Percentiles rank a stretch among this genome's conserved stretches.
Evolutionary conservation across 2,329 filamentous ascomycete species (phyloP).

Genomic region (Myriangium duriaei): DNA sequence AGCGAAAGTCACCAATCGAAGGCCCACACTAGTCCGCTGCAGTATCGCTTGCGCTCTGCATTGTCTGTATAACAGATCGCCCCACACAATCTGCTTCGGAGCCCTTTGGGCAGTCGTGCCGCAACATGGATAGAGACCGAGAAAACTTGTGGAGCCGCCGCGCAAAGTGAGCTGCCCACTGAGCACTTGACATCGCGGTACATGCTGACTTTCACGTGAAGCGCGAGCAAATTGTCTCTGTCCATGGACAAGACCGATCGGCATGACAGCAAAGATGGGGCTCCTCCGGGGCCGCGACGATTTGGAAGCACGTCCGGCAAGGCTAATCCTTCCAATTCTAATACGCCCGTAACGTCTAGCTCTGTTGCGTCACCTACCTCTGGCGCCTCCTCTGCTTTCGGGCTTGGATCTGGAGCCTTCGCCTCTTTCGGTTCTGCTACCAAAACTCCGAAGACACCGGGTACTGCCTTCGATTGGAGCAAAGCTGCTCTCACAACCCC

Average conservation of each 20-base stretch:
- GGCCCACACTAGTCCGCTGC: not conserved
- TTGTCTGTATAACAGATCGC: not conserved
- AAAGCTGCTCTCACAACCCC: slow-evolving; percentile 37
- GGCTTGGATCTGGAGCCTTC: slow-evolving; percentile 87
- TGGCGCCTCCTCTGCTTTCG: slow-evolving; percentile 73
- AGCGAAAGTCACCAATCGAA: not conserved
- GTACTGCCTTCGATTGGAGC: slow-evolving; percentile 66
- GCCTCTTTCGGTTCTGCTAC: slow-evolving; percentile 75
- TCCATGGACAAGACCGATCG: slow-evolving; percentile 54
- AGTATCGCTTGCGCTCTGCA: not conserved
- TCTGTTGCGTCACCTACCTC: slow-evolving; percentile 60
- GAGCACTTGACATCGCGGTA: slow-evolving; percentile 7
- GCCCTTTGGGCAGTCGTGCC: slow-evolving; percentile 7
- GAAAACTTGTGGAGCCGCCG: slow-evolving; percentile 60
- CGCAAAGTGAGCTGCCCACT: slow-evolving; percentile 52
- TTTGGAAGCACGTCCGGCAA: slow-evolving; percentile 58
- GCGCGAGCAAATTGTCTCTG: slow-evolving; percentile 81
- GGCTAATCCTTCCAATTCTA: slow-evolving; percentile 65
- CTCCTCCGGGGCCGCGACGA: slow-evolving; percentile 46
- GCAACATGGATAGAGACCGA: slow-evolving; percentile 14
- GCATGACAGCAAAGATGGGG: slow-evolving; percentile 36
- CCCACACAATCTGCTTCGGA: not conserved
- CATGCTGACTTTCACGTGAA: slow-evolving; percentile 23
- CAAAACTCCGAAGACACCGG: slow-evolving; percentile 79
- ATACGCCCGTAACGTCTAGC: slow-evolving; percentile 56